Evolutionary conservation across 2,329 filamentous ascomycete genomes (phyloP).

Genomic region (Cercospora sp.): DNA sequence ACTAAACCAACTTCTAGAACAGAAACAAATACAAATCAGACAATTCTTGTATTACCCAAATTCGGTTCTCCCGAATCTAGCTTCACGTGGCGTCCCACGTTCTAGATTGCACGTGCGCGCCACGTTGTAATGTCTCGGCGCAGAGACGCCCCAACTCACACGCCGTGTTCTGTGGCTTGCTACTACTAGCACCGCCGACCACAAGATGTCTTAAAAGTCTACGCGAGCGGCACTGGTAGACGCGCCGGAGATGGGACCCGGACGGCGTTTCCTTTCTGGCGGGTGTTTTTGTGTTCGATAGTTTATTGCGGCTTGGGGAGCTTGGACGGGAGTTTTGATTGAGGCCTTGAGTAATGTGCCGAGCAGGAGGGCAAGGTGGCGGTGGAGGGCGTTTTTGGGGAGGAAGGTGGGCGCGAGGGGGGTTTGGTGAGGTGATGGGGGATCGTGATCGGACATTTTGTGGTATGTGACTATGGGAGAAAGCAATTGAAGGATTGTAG

Average conservation of each 20-base stretch:
- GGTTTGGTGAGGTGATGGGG: background rate
- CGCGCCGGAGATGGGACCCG: background rate
- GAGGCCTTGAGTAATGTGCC: background rate
- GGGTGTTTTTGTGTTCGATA: background rate
- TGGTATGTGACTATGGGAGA: background rate
- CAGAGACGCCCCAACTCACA: background rate
- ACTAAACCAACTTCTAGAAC: background rate
- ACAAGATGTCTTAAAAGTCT: background rate
- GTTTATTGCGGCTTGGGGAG: background rate
- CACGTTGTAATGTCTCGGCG: background rate
- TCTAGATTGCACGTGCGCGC: slow-evolving; percentile 6
- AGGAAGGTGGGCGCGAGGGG: background rate
- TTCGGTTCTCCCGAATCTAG: background rate
- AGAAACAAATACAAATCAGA: background rate
- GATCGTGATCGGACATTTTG: background rate
- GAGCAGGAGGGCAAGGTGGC: background rate
- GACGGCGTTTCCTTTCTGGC: background rate
- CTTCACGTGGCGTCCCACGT: background rate
- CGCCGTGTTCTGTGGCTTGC: background rate
- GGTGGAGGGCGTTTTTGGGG: background rate
- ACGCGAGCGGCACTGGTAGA: background rate
- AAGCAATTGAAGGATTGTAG: background rate
- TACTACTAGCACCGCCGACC: background rate
- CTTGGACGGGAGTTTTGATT: background rate
- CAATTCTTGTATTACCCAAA: background rate